Evolutionary conservation across 2,329 filamentous ascomycete genomes (phyloP).

Genomic region (Ophiosphaerella herpotricha): DNA sequence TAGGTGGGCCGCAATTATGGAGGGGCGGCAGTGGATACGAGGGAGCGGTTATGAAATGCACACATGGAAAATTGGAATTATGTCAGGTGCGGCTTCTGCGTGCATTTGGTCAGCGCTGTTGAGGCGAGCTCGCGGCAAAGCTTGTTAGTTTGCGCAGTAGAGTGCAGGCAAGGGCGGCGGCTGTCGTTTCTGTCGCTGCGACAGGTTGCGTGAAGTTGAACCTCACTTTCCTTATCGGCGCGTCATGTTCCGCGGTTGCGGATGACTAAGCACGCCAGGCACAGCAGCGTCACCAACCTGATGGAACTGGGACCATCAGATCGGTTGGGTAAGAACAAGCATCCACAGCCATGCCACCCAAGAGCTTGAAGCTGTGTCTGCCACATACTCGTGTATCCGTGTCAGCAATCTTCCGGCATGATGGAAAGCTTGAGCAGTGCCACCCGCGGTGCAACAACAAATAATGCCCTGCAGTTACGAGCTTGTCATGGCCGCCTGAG

Average conservation of each 20-base stretch:
- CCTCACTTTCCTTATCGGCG: conserved; percentile 24
- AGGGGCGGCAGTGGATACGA: conserved; percentile 40
- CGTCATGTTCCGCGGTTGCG: conserved; percentile 16
- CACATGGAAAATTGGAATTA: conserved; percentile 42
- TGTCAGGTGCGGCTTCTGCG: conserved; percentile 38
- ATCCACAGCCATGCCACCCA: too few species aligned
- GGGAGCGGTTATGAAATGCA: conserved; percentile 39
- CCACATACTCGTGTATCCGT: background rate
- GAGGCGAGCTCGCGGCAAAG: conserved; percentile 24
- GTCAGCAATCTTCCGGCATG: background rate
- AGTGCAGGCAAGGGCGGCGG: conserved; percentile 14
- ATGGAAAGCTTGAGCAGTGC: background rate
- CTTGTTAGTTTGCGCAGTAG: conserved; percentile 19
- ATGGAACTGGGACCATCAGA: too few species aligned
- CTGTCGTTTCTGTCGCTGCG: conserved; percentile 4
- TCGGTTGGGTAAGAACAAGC: too few species aligned
- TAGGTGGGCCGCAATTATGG: conserved; percentile 36
- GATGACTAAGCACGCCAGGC: conserved; percentile 13
- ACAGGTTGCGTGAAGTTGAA: conserved; percentile 22
- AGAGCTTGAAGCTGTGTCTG: too few species aligned
- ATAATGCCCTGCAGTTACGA: too few species aligned
- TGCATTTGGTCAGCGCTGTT: conserved; percentile 40
- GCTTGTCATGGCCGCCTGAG: too few species aligned
- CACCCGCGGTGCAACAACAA: too few species aligned
- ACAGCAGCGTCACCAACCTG: background rate